These are phyloP conservation scores for Eucalyptus cloeziana DNA, from an alignment of 345 rosid genomes.

Conservation along the genomic window DNA sequence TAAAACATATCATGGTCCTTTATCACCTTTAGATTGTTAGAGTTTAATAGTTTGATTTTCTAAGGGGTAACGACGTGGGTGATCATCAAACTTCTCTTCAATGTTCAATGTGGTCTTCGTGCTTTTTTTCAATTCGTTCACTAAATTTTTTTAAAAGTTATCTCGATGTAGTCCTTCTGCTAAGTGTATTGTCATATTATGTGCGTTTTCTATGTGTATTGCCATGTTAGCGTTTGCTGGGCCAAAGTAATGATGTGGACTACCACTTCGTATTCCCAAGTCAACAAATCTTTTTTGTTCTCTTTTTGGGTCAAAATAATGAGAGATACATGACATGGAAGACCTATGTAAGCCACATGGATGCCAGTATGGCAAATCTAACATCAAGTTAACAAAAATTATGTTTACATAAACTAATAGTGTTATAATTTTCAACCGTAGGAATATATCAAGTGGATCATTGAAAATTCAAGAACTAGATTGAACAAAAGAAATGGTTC, in stretches of 20 bases:
- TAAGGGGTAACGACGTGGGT: background rate
- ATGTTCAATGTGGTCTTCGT: background rate
- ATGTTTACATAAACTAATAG: background rate
- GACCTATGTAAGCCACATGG: background rate
- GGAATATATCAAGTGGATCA: background rate
- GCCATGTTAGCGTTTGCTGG: background rate
- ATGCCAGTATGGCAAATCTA: background rate
- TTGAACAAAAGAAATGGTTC: background rate
- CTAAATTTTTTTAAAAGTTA: background rate
- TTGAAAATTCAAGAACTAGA: background rate
- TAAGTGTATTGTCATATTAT: background rate
- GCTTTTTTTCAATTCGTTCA: background rate
- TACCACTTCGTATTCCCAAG: background rate
- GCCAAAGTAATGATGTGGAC: background rate
- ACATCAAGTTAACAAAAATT: background rate
- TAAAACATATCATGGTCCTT: background rate
- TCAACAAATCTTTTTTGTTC: background rate
- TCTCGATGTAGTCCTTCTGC: background rate
- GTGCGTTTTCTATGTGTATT: background rate
- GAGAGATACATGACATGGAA: background rate
- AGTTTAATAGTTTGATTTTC: background rate
- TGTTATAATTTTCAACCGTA: background rate
- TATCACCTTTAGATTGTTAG: background rate
- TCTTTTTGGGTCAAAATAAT: background rate
- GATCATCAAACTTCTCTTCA: background rate